Evolutionary conservation across 371 early-diverging fungal genomes (phyloP).

Genomic region (Mucor saturninus): DNA sequence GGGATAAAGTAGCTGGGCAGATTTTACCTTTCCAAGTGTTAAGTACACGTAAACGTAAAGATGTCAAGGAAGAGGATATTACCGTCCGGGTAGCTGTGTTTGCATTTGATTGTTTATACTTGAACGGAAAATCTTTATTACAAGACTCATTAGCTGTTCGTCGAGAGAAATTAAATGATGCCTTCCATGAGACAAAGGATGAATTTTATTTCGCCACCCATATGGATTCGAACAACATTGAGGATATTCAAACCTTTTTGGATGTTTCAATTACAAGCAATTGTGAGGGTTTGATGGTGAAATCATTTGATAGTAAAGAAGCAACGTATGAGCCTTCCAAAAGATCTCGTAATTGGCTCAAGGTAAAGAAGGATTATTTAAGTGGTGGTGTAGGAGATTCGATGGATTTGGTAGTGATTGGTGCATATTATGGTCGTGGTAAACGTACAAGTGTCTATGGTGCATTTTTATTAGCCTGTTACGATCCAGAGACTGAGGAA

Average conservation of each 20-base stretch:
- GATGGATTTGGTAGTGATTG: constrained; percentile 98
- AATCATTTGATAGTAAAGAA: constrained; percentile 83
- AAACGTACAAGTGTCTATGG: constrained; percentile 99
- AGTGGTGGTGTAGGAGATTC: constrained; percentile 94
- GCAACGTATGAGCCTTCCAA: constrained; percentile 98
- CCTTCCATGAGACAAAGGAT: constrained; percentile 84
- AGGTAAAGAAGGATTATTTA: constrained; percentile 99
- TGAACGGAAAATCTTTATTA: constrained; percentile 92
- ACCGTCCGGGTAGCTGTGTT: constrained; percentile 96
- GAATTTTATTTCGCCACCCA: constrained; percentile 92
- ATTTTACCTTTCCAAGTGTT: constrained; percentile 99
- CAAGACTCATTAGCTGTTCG: constrained; percentile 81
- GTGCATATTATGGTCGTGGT: constrained; percentile 97
- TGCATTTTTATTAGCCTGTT: constrained; percentile 96
- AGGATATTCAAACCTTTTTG: constrained; percentile 95
- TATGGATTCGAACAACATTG: constrained; percentile 83
- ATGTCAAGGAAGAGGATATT: constrained; percentile 89
- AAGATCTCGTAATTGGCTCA: constrained; percentile 99
- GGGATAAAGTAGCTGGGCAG: constrained; percentile 84
- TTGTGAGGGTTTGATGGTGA: constrained; percentile 99
- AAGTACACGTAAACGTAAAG: constrained; percentile 98
- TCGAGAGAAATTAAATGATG: constrained; percentile 73
- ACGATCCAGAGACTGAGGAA: constrained; percentile 93
- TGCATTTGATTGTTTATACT: constrained; percentile 97
- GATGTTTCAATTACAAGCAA: constrained; percentile 87